phyloP scores from a whole-genome alignment of 345 rosid genomes.

The Noccaea caerulescens region DNA sequence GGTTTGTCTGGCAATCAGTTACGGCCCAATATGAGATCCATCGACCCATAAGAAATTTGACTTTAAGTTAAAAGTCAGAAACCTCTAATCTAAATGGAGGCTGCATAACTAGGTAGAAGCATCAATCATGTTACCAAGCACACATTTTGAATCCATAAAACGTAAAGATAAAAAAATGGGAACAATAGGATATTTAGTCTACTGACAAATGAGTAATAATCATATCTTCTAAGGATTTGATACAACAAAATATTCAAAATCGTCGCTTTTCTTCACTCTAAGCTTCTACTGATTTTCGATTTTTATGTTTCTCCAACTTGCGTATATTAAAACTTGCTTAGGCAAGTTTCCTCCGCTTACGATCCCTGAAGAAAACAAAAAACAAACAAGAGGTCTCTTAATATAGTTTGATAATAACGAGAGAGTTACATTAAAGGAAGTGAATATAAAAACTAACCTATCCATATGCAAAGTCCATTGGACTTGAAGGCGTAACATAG shows the following conservation, averaged over 20 bases:
- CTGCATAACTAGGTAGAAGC: no score
- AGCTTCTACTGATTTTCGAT: slow-evolving; percentile 13
- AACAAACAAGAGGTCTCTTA: not conserved
- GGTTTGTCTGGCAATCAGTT: no score
- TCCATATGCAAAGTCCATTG: slow-evolving; percentile 47
- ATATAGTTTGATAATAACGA: slow-evolving; percentile 4
- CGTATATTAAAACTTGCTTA: no score
- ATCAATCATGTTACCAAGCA: slow-evolving; percentile 5
- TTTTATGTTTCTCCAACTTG: slow-evolving; percentile 27
- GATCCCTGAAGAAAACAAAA: slow-evolving; percentile 35
- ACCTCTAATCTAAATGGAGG: no score
- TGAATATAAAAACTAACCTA: slow-evolving; percentile 42
- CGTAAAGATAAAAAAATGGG: not conserved
- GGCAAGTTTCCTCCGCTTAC: slow-evolving; percentile 46
- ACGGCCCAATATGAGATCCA: no score
- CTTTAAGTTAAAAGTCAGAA: no score
- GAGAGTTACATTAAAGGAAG: not conserved
- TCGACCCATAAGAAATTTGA: no score
- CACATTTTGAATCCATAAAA: not conserved
- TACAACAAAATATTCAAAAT: slow-evolving; percentile 18
- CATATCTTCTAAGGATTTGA: not conserved
- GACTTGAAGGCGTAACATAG: slow-evolving; percentile 69
- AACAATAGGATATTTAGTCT: not conserved
- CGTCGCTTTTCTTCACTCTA: slow-evolving; percentile 18
- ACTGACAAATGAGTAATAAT: no score